Conservation (phyloP, 306 rosid genomes). For the Castanea sativa region DNA sequence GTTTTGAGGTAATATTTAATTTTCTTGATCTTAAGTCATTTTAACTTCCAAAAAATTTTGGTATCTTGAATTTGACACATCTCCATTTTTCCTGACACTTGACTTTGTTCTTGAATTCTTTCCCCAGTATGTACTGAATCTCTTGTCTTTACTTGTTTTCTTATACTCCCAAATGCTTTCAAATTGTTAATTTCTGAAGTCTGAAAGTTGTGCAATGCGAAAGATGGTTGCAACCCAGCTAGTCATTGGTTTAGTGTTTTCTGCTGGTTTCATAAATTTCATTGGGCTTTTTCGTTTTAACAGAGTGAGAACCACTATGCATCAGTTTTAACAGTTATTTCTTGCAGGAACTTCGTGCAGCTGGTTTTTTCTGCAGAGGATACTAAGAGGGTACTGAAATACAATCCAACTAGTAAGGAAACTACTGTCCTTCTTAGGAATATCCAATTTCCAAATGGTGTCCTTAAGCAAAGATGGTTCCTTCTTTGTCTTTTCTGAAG, state of each 20-base stretch:
- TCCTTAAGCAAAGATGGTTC: slow-evolving; percentile 90
- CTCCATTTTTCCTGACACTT: background rate
- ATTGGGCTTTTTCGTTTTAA: background rate
- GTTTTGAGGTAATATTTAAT: background rate
- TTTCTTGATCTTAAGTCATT: too few relatives aligned
- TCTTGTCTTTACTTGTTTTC: background rate
- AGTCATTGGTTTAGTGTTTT: background rate
- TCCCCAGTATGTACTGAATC: background rate
- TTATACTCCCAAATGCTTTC: background rate
- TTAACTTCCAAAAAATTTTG: background rate
- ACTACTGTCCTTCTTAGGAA: slow-evolving; percentile 69
- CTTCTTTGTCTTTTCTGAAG: slow-evolving; percentile 74
- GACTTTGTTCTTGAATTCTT: background rate
- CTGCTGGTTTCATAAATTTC: background rate
- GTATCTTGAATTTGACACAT: background rate
- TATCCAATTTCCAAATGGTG: slow-evolving; percentile 85
- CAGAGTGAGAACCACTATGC: background rate
- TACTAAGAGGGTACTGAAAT: slow-evolving; percentile 74
- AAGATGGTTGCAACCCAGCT: background rate
- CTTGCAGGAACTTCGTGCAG: slow-evolving; percentile 78
- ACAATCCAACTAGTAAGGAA: slow-evolving; percentile 65
- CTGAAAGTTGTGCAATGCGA: background rate
- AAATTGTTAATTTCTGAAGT: background rate
- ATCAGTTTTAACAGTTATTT: slow-evolving; percentile 28
- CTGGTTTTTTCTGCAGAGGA: slow-evolving; percentile 69